These are phyloP conservation scores for Yamadazyma atlantica DNA, from an alignment of 1,139 yeast genomes.

Conservation along the genomic window DNA sequence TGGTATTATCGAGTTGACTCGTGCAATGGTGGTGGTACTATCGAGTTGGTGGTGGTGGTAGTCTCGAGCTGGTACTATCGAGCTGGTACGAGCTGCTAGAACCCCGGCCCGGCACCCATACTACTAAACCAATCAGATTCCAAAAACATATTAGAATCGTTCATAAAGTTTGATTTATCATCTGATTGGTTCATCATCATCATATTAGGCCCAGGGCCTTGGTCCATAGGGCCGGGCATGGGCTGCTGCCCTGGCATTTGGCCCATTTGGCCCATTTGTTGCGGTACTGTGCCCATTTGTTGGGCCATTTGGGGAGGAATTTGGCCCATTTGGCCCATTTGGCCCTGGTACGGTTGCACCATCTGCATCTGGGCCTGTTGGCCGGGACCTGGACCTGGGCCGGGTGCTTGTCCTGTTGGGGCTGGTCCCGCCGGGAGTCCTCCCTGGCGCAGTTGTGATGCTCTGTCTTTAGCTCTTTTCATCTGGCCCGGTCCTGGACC, in stretches of 20 bases:
- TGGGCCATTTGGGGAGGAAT: conserved; percentile 3
- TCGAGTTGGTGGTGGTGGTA: too few relatives aligned
- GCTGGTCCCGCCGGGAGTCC: conserved; percentile 9
- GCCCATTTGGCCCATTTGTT: background rate
- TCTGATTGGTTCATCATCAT: conserved; percentile 8
- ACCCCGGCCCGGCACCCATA: conserved; percentile 41
- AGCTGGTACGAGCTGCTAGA: too few relatives aligned
- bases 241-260: conserved; percentile 3
- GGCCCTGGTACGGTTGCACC: conserved; percentile 5
- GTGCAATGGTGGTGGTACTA: too few relatives aligned
- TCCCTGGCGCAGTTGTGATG: conserved; percentile 1
- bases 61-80: too few relatives aligned
- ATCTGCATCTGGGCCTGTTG: conserved; percentile 3
- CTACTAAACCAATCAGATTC: conserved; percentile 36
- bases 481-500: background rate
- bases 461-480: background rate
- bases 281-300: conserved; percentile 7
- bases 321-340: conserved; percentile 2
- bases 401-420: conserved; percentile 7
- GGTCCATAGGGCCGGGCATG: conserved; percentile 1
- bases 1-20: too few relatives aligned
- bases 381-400: conserved; percentile 3
- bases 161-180: conserved; percentile 12
- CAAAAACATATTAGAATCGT: conserved; percentile 15
- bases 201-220: too few relatives aligned